A percentile compares a stretch with the other conserved stretches of the same genome.
Conservation (phyloP, 257 asterid genomes). For the Orobanche coerulescens region DNA sequence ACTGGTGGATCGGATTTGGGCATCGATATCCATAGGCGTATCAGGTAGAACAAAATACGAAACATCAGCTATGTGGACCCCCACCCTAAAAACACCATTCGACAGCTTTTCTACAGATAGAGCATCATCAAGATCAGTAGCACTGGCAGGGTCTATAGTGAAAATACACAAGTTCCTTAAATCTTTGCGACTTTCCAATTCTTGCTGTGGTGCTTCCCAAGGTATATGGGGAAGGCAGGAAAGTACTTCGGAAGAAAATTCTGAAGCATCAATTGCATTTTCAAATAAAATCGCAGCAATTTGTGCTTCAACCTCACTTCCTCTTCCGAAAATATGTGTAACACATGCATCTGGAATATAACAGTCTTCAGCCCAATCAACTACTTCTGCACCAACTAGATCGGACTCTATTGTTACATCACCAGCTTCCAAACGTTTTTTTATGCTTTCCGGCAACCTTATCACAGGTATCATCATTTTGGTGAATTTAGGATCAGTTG, state of each 20-base stretch:
- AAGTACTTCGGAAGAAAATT: constrained; percentile 52
- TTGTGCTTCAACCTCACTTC: constrained; percentile 66
- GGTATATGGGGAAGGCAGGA: constrained; percentile 56
- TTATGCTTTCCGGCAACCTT: constrained; percentile 47
- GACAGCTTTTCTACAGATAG: constrained; percentile 54
- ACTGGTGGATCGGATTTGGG: constrained; percentile 42
- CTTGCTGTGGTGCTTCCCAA: constrained; percentile 65
- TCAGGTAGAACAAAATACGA: constrained; percentile 76
- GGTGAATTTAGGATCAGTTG: constrained; percentile 68
- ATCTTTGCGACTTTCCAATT: constrained; percentile 47
- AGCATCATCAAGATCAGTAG: constrained; percentile 93
- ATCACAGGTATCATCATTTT: constrained; percentile 54
- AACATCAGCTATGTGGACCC: constrained; percentile 85
- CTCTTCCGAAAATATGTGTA: constrained; percentile 58
- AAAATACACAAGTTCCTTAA: constrained; percentile 59
- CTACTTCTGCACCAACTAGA: constrained; percentile 63
- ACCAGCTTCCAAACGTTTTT: constrained; percentile 52
- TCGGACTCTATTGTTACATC: constrained; percentile 63
- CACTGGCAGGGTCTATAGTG: constrained; percentile 75
- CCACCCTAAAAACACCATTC: constrained; percentile 53
- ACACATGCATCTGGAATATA: constrained; percentile 58
- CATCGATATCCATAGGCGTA: constrained; percentile 65
- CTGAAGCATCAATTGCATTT: constrained; percentile 61
- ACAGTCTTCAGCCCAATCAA: constrained; percentile 70
- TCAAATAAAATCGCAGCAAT: constrained; percentile 79